Base-by-base conservation (phyloP, 1,284 basidiomycete genomes). In the Sparassis latifolia region DNA sequence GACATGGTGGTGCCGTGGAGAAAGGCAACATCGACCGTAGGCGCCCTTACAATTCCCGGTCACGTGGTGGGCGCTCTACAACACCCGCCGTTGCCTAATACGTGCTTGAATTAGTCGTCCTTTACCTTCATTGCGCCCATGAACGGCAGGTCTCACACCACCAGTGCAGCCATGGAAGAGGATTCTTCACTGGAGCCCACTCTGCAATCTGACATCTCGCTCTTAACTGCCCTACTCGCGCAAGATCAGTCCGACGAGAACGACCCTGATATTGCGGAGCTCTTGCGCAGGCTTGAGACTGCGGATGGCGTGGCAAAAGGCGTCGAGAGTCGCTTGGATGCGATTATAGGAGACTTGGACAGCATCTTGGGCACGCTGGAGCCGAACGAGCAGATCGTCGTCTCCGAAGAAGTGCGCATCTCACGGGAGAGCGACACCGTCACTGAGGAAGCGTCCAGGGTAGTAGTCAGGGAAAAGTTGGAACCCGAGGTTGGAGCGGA, bases 251-350 rank as follows among this genome's bases (percentile, higher is more conserved):
- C 62, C 27, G 61, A 52, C 5, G 66, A 66, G n/a, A 61, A 62
- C 29, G 70, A 72, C 27, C 69, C 72, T 35, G 58, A 63, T 38
- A 56, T 66, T 40, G 56, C 48, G 33, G 65, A 65, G 50, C 61
- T 86, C 37, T 65, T 85, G 39, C 63, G 68, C 44, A 69, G 70
- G 40, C 64, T 87, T 30, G 76, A 82, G 35, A 64, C 62, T 10
- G 82, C 81, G 10, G 71, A 82, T 49, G 74, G 70, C 10, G 62
- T 84, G 53, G 81, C 83, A 4, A 62, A 69, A 29, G 78, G 72
- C 3, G 71, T 87, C 43, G 85, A 86, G 59, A 61, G 62, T 46
- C 77, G 74, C 54, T 64, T 87, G 42, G 81, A 86, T 60, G 69
- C 63, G 32, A 67, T 87, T 33, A 65, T 87, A 47, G 72, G 62